Conservation (phyloP, 768 basidiomycete genomes). For the Roridomyces roridus region DNA sequence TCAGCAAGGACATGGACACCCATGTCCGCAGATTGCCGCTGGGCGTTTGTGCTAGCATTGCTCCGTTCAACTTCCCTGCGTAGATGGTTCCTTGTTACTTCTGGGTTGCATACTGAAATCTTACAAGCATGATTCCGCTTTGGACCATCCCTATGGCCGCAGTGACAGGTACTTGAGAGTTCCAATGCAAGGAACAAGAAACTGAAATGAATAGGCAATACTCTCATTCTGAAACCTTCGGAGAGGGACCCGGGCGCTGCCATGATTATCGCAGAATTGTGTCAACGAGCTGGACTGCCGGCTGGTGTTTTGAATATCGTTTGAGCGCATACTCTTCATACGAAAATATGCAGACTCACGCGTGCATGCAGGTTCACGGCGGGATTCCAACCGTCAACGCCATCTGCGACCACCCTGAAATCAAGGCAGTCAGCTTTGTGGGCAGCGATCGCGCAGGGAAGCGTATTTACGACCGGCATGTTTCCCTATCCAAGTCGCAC, state of each 20-base stretch:
- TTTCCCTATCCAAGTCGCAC: not conserved
- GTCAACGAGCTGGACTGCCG: constrained; percentile 87
- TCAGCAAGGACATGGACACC: constrained; percentile 97
- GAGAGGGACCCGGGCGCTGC: constrained; percentile 97
- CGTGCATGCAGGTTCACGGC: no score
- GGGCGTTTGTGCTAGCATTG: constrained; percentile 86
- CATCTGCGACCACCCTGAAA: constrained; percentile 89
- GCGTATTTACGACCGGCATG: constrained; percentile 89
- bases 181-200: no score
- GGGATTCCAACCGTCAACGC: constrained; percentile 89
- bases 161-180: no score
- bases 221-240: constrained; percentile 92
- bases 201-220: no score
- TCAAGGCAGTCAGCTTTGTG: constrained; percentile 96
- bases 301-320: constrained; percentile 91
- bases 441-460: constrained; percentile 92
- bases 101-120: not conserved
- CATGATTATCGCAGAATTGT: constrained; percentile 97
- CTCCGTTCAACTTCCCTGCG: constrained; percentile 93
- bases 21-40: constrained; percentile 83
- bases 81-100: constrained; percentile 40
- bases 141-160: constrained; percentile 94
- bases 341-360: no score
- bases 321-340: no score
- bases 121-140: constrained; percentile 88